Conservation (phyloP, 2,329 filamentous ascomycete species). For the Cadophora gregata region DNA sequence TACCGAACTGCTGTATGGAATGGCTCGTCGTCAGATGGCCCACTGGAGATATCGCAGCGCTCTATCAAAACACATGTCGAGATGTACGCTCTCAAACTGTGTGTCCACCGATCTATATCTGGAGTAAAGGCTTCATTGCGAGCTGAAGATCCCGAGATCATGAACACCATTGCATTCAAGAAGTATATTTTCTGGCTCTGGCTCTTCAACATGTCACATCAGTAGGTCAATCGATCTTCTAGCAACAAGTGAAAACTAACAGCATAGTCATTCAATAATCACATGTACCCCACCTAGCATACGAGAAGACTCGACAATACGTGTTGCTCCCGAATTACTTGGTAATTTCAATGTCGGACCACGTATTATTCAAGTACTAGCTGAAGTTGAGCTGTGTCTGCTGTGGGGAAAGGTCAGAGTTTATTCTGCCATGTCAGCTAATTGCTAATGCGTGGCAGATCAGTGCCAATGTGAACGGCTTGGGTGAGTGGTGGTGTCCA, state of each 20-base stretch:
- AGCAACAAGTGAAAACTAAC: neutral
- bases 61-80: slow-evolving; percentile 24
- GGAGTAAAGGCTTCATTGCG: slow-evolving; percentile 12
- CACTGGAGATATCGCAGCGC: slow-evolving; percentile 16
- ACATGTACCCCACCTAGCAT: slow-evolving; percentile 26
- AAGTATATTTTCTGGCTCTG: slow-evolving; percentile 26
- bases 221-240: neutral
- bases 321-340: slow-evolving; percentile 18
- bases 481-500: slow-evolving; percentile 30
- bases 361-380: slow-evolving; percentile 10
- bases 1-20: slow-evolving; percentile 17
- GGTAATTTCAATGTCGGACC: slow-evolving; percentile 8
- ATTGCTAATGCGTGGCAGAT: neutral
- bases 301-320: slow-evolving; percentile 21
- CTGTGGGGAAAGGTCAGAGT: slow-evolving; percentile 21
- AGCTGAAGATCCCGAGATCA: slow-evolving; percentile 6
- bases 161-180: slow-evolving; percentile 10
- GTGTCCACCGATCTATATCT: slow-evolving; percentile 21
- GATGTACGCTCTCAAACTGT: slow-evolving; percentile 21
- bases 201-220: slow-evolving; percentile 27
- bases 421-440: neutral
- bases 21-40: neutral
- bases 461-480: slow-evolving; percentile 9
- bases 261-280: slow-evolving; percentile 18
- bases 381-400: slow-evolving; percentile 26